Conservation (phyloP, 768 basidiomycete genomes). For the Saitozyma sp. region DNA sequence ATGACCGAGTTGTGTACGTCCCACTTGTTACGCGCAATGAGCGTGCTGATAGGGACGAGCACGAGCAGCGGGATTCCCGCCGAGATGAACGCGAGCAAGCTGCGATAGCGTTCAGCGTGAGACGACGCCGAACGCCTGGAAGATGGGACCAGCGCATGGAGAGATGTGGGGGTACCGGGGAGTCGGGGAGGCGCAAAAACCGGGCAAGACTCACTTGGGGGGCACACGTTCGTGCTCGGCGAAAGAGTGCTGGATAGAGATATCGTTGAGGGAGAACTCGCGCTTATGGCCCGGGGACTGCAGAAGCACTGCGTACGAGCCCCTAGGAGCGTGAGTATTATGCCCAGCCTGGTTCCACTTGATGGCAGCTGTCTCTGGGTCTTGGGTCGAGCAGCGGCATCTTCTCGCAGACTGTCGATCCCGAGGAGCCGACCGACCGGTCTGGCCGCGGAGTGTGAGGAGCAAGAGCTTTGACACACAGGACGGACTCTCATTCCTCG, state of each 20-base stretch:
- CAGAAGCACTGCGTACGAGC: slow-evolving; percentile 39
- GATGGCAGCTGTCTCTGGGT: too few species aligned
- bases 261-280: slow-evolving; percentile 50
- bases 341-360: too few species aligned
- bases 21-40: slow-evolving; percentile 82
- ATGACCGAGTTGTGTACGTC: slow-evolving; percentile 71
- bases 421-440: too few species aligned
- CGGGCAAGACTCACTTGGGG: slow-evolving; percentile 26
- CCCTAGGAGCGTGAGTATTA: slow-evolving; percentile 21
- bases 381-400: neutral
- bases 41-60: slow-evolving; percentile 66
- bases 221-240: slow-evolving; percentile 46
- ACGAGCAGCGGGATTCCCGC: slow-evolving; percentile 68
- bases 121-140: neutral
- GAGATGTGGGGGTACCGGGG: neutral
- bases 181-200: neutral
- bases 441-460: too few species aligned
- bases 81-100: slow-evolving; percentile 54
- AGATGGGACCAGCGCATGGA: neutral
- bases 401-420: neutral
- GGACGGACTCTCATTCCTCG: neutral
- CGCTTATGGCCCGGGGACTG: slow-evolving; percentile 45
- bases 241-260: slow-evolving; percentile 49
- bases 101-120: slow-evolving; percentile 9
- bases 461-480: neutral